Evolutionary conservation across 805 yeast species (phyloP), one percentile per base, ranked within the genome.

Genomic region (Lachancea quebecensis): DNA sequence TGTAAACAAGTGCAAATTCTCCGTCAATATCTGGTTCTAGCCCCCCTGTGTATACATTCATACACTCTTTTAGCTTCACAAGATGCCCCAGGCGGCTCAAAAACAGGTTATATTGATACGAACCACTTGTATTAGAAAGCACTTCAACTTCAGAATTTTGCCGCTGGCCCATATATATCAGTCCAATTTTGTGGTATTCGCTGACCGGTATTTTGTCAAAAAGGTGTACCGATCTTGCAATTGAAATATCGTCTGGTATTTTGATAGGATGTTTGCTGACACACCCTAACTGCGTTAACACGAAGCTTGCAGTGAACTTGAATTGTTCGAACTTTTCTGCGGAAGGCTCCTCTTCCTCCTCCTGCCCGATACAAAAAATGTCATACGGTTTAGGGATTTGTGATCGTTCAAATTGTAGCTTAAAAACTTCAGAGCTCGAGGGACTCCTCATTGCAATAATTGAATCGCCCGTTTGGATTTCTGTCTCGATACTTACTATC

Each of bases 131-230:
- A 53, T 88, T 88, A 10, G 74, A 64, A 39, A 88, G 65, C 21
- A 88, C 81, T 41, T 83, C 86, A 0, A 57, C 57, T 58, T 88
- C 96, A 0, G 67, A 66, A 1, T 59, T 58, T 59, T 88, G 96
- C 9, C 77, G 76, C 0, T 78, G 80, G 0, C 79, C 91, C 52
- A 87, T 77, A 58, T 87, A 88, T 16, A 88, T 56, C 16, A 88
- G 67, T 1, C 96, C 96, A 34, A 84, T 75, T 58, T 87, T 88
- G 60, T 82, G 87, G 53, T 81, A 82, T 38, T 82, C 85, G 4
- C 84, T 83, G 6, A 82, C 79, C 0, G 96, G 95, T 1, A 85
- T 78, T 14, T 89, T 66, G 55, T 87, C 95, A 47, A 88, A 69
- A 14, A 79, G 71, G 5, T 73, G 60, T 15, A 88, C 57, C 0